Conservation (phyloP, 495 filamentous ascomycete genomes). For the Neurospora sp. region DNA sequence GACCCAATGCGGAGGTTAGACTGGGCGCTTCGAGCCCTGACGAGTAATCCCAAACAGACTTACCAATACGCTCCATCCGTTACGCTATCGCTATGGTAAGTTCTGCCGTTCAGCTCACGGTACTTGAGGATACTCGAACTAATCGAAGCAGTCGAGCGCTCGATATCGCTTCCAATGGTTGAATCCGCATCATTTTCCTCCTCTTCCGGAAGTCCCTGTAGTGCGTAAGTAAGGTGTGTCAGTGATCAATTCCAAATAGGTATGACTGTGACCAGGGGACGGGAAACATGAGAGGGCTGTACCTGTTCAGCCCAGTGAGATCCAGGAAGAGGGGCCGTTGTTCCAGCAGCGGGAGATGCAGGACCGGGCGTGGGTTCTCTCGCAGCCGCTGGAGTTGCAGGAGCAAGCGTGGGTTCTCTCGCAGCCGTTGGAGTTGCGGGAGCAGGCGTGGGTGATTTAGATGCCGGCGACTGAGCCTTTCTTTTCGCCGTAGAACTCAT, state of each 20-base stretch:
- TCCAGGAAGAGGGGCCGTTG: background rate
- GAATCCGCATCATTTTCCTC: no score
- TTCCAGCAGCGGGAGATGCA: background rate
- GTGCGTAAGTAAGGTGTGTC: background rate
- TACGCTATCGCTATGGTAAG: no score
- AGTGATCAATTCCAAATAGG: background rate
- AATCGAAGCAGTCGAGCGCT: no score
- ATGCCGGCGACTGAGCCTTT: constrained; percentile 68
- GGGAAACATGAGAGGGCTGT: background rate
- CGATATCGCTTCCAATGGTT: no score
- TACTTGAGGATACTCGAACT: no score
- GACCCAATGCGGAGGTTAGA: no score
- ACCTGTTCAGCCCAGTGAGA: constrained; percentile 1
- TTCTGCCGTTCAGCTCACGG: no score
- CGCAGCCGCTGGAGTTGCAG: background rate
- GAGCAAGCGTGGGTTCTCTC: background rate
- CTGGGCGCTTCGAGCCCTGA: no score
- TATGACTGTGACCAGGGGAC: background rate
- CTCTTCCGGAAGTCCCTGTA: no score
- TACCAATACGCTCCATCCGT: no score
- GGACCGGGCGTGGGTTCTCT: background rate
- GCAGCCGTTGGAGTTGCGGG: constrained; percentile 54
- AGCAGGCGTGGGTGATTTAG: constrained; percentile 58
- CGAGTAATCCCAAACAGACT: no score
- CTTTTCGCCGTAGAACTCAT: constrained; percentile 22